Evolutionary conservation across 257 asterid genomes (phyloP).

Genomic region (Solanum sitiens): DNA sequence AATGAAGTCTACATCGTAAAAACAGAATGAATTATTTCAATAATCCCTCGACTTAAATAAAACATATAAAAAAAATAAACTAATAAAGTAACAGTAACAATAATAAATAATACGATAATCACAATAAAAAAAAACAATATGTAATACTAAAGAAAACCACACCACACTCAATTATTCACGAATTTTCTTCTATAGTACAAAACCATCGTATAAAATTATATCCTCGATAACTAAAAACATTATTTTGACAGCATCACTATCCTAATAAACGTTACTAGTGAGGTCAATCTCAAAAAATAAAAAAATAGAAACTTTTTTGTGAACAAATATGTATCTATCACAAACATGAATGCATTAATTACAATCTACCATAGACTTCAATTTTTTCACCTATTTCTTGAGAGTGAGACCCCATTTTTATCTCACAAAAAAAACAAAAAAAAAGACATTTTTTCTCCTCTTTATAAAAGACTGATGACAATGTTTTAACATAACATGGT

Average conservation of each 20-base stretch:
- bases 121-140: too few relatives aligned
- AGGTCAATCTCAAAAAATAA: neutral
- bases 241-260: neutral
- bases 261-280: neutral
- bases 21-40: too few relatives aligned
- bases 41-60: neutral
- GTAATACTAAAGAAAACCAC: neutral
- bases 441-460: neutral
- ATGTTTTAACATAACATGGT: neutral
- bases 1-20: neutral
- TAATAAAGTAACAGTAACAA: neutral
- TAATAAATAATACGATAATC: neutral
- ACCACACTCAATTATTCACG: neutral
- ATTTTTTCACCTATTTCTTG: constrained; percentile 2
- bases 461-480: neutral
- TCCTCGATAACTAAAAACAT: neutral
- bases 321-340: neutral
- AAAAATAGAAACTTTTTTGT: neutral
- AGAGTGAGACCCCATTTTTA: neutral
- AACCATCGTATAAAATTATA: too few relatives aligned
- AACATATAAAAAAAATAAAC: too few relatives aligned
- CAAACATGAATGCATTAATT: neutral
- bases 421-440: neutral
- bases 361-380: neutral
- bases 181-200: too few relatives aligned